phyloP scores from a whole-genome alignment of 1,139 yeast genomes.

The Pichia sp. region DNA sequence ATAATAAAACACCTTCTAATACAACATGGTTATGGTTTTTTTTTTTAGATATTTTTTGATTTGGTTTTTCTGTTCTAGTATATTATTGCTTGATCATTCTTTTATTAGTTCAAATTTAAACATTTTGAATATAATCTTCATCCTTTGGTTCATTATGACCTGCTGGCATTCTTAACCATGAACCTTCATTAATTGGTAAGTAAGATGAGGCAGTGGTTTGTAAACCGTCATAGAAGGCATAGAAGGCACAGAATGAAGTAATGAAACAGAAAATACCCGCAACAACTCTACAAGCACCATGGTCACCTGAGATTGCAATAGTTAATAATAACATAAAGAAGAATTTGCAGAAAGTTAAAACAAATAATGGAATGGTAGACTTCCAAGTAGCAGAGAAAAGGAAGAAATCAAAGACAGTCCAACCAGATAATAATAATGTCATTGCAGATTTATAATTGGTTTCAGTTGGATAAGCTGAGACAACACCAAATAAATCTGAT shows the following conservation, averaged over 20 bases:
- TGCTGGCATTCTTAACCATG: conserved; percentile 27
- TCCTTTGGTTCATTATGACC: conserved; percentile 19
- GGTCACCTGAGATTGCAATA: conserved; percentile 35
- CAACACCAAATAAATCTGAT: conserved; percentile 31
- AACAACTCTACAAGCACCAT: conserved; percentile 30
- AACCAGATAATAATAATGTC: conserved; percentile 39
- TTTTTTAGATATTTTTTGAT: neutral
- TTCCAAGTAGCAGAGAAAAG: conserved; percentile 35
- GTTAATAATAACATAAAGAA: conserved; percentile 38
- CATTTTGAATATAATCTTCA: conserved; percentile 10
- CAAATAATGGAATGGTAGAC: conserved; percentile 36
- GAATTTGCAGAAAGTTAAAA: conserved; percentile 33
- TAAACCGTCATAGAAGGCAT: conserved; percentile 28
- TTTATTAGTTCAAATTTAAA: too few relatives aligned
- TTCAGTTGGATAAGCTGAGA: conserved; percentile 23
- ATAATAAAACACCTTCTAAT: neutral
- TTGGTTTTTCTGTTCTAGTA: neutral
- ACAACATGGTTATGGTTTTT: neutral
- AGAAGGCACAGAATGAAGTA: conserved; percentile 37
- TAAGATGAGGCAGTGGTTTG: conserved; percentile 19
- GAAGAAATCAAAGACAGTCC: conserved; percentile 41
- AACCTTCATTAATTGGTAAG: conserved; percentile 22
- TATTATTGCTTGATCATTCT: too few relatives aligned
- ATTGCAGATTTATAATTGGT: conserved; percentile 32
- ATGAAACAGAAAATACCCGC: conserved; percentile 40